Percentiles rank a stretch among this genome's conserved stretches.
Evolutionary conservation across 2,329 filamentous ascomycete genomes (phyloP).

Genomic region (Sclerotinia borealis): DNA sequence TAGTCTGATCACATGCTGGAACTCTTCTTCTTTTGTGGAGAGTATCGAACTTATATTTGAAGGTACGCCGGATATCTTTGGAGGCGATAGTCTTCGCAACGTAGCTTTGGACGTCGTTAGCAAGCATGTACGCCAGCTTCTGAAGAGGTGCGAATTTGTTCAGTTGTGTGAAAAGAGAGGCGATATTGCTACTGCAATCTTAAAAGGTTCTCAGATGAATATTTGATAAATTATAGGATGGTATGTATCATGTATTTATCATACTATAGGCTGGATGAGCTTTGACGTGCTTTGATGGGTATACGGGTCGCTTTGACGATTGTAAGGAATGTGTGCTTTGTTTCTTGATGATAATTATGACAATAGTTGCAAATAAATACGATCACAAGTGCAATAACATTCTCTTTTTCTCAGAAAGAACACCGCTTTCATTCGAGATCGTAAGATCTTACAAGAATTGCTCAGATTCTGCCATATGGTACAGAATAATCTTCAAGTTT

Average conservation of each 20-base stretch:
- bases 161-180: slow-evolving; percentile 13
- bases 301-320: background rate
- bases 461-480: background rate
- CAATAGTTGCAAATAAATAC: background rate
- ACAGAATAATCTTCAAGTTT: background rate
- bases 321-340: background rate
- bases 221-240: background rate
- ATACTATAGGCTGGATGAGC: background rate
- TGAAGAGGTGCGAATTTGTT: slow-evolving; percentile 11
- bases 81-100: slow-evolving; percentile 5
- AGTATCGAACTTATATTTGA: slow-evolving; percentile 17
- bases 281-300: background rate
- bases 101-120: background rate
- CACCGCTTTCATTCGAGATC: background rate
- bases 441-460: background rate
- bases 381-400: background rate
- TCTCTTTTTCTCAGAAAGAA: background rate
- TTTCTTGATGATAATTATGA: background rate
- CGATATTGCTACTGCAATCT: slow-evolving; percentile 11
- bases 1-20: background rate
- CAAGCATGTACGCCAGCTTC: background rate
- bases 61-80: slow-evolving; percentile 6
- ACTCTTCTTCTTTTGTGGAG: slow-evolving; percentile 7
- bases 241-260: background rate
- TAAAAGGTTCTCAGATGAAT: background rate